Evolutionary conservation across 2,329 filamentous ascomycete genomes (phyloP).

Genomic region (Penicillium verrucosum): DNA sequence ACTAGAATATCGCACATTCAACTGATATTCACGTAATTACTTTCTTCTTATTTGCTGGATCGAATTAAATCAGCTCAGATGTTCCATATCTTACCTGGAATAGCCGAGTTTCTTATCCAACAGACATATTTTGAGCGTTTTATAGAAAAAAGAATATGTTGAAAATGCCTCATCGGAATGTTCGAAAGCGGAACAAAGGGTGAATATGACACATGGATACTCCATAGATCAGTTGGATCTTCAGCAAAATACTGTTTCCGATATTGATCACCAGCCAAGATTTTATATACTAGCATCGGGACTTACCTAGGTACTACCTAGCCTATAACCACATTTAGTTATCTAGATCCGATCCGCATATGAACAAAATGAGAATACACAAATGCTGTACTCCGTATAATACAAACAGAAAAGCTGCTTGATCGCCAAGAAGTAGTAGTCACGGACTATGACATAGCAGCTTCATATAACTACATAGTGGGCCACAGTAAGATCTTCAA

Average conservation of each 20-base stretch:
- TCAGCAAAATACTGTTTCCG: not conserved
- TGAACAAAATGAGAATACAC: not conserved
- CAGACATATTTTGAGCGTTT: constrained; percentile 2
- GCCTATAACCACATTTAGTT: not conserved
- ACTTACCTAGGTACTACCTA: too few species aligned
- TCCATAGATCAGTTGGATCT: not conserved
- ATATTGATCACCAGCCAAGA: constrained; percentile 6
- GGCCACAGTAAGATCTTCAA: constrained; percentile 13
- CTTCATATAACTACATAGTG: not conserved
- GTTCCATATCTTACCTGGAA: constrained; percentile 5
- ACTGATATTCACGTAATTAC: constrained; percentile 7
- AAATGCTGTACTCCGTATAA: not conserved
- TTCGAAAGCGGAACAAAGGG: not conserved
- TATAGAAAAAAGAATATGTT: constrained; percentile 1
- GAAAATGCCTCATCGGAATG: constrained; percentile 22
- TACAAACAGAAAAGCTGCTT: not conserved
- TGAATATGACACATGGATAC: constrained; percentile 5
- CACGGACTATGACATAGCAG: not conserved
- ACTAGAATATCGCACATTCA: constrained; percentile 18
- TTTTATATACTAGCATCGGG: constrained; percentile 1
- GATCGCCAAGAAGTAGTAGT: not conserved
- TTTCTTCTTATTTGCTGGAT: constrained; percentile 1
- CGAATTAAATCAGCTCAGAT: not conserved
- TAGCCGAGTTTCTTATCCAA: not conserved
- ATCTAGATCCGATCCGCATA: not conserved